A percentile compares a stretch with the other conserved stretches of the same genome.
Evolutionary conservation across 2,329 filamentous ascomycete species (phyloP).

Genomic region (Arthroderma uncinatum): DNA sequence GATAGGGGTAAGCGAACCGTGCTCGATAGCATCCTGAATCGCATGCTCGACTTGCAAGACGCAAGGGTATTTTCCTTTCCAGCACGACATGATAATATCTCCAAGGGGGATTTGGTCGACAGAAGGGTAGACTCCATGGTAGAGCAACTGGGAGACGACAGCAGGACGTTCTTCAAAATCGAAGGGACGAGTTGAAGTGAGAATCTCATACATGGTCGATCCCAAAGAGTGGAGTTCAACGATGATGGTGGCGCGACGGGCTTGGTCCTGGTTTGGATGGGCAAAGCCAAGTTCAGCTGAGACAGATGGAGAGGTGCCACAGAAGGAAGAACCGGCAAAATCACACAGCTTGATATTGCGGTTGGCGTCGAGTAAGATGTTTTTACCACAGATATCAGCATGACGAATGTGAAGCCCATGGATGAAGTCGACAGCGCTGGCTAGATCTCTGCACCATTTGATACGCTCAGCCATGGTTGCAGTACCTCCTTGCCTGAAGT

Average conservation of each 20-base stretch:
- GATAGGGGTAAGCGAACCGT: background rate
- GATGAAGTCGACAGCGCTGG: conserved; percentile 7
- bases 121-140: conserved; percentile 1
- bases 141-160: background rate
- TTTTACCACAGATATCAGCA: conserved; percentile 6
- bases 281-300: background rate
- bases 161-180: background rate
- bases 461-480: conserved; percentile 7
- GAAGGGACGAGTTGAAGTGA: conserved; percentile 7
- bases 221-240: conserved; percentile 8
- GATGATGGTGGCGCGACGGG: background rate
- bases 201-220: conserved; percentile 11
- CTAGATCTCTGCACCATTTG: conserved; percentile 6
- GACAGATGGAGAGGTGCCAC: background rate
- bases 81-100: conserved; percentile 8
- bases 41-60: background rate
- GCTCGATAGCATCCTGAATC: background rate
- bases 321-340: conserved; percentile 9
- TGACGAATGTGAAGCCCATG: conserved; percentile 5
- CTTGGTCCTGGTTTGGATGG: conserved; percentile 5
- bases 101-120: conserved; percentile 7
- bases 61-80: conserved; percentile 7
- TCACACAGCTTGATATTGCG: conserved; percentile 10
- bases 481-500: conserved; percentile 5
- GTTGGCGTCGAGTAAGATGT: conserved; percentile 7